Conservation (phyloP, 176 grass and related monocot genomes). For the Musa beccarii region DNA sequence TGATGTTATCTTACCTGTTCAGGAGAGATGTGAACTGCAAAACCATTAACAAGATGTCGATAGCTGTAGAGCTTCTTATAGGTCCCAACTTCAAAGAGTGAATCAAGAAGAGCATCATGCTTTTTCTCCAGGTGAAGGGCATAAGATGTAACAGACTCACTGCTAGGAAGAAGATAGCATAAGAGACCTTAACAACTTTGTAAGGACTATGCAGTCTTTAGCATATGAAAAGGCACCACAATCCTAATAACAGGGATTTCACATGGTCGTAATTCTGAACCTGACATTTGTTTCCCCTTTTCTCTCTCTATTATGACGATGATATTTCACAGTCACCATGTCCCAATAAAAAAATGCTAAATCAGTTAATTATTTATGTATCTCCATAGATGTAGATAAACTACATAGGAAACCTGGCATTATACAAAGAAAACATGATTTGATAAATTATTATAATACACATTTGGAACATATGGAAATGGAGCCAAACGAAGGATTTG, state of each 20-base stretch:
- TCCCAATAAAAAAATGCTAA: too few species aligned
- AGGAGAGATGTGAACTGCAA: constrained; percentile 81
- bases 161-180: constrained; percentile 26
- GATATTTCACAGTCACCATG: too few species aligned
- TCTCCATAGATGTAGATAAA: too few species aligned
- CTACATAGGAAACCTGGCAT: too few species aligned
- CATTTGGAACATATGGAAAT: too few species aligned
- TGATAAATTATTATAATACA: too few species aligned
- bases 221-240: neutral
- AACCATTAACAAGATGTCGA: constrained; percentile 94
- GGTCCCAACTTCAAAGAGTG: constrained; percentile 76
- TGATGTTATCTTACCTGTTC: constrained; percentile 49
- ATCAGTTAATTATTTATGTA: too few species aligned
- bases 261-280: too few species aligned
- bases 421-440: too few species aligned
- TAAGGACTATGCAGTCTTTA: neutral
- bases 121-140: constrained; percentile 66
- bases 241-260: neutral
- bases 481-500: too few species aligned
- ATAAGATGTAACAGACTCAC: constrained; percentile 77
- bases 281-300: too few species aligned
- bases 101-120: constrained; percentile 79
- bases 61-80: constrained; percentile 92
- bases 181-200: neutral
- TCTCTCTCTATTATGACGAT: too few species aligned